These are phyloP conservation scores for Casuarina cunninghamiana DNA, from an alignment of 306 rosid genomes.

Conservation along the genomic window DNA sequence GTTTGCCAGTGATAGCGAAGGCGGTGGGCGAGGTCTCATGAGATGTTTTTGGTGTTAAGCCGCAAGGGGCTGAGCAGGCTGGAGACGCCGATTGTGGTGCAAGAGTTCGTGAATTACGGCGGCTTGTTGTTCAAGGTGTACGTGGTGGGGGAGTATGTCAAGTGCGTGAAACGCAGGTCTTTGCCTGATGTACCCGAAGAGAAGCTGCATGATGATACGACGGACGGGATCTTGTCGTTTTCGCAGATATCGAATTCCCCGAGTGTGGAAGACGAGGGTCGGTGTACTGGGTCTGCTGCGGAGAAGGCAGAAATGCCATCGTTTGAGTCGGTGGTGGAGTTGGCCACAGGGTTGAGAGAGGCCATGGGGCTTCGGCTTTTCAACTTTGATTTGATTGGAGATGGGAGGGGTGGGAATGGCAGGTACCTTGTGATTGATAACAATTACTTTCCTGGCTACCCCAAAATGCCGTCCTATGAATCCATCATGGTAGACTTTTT, in stretches of 20 bases:
- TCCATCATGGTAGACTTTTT: constrained; percentile 48
- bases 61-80: constrained; percentile 32
- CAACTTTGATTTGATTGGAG: constrained; percentile 66
- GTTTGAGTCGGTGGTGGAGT: constrained; percentile 31
- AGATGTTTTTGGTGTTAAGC: constrained; percentile 48
- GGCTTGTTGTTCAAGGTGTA: constrained; percentile 71
- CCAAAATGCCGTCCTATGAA: constrained; percentile 54
- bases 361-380: constrained; percentile 57
- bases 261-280: not conserved
- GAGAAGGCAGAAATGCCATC: constrained; percentile 48
- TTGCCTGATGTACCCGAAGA: constrained; percentile 39
- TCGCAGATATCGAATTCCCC: constrained; percentile 49
- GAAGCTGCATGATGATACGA: not conserved
- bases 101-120: constrained; percentile 72
- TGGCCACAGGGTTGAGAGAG: constrained; percentile 39
- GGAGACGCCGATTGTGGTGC: constrained; percentile 46
- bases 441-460: constrained; percentile 76
- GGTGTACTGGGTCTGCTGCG: not conserved
- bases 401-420: constrained; percentile 8
- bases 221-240: constrained; percentile 37
- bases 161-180: constrained; percentile 61
- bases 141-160: constrained; percentile 49
- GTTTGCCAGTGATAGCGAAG: constrained; percentile 35
- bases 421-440: constrained; percentile 62
- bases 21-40: constrained; percentile 41